Evolutionary conservation across 164 flowering plant species (phyloP).

Genomic region (Umbilicus rupestris): DNA sequence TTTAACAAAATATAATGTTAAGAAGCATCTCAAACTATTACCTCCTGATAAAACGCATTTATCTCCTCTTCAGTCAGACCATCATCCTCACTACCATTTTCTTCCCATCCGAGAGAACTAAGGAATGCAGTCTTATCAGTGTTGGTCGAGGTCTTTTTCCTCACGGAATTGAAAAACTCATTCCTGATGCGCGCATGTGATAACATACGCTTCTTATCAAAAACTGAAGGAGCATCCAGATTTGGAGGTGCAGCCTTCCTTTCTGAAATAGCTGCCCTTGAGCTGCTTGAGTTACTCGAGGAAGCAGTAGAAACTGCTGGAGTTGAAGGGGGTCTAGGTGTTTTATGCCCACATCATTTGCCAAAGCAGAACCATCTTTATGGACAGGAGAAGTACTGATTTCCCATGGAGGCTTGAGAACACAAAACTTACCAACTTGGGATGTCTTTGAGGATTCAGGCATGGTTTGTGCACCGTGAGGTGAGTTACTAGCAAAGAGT

Average conservation of each 20-base stretch:
- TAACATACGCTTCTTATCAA: constrained; percentile 46
- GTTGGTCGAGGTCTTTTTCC: constrained; percentile 46
- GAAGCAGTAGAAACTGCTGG: constrained; percentile 32
- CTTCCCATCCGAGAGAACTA: constrained; percentile 92
- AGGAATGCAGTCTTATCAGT: constrained; percentile 65
- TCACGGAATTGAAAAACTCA: constrained; percentile 74
- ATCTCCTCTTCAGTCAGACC: constrained; percentile 90
- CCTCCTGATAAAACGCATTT: constrained; percentile 54
- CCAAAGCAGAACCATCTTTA: constrained; percentile 46
- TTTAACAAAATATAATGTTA: not conserved
- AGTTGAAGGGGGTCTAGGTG: constrained; percentile 21
- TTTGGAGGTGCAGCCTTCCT: constrained; percentile 33
- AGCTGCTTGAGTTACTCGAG: constrained; percentile 28
- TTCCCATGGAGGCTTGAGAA: constrained; percentile 65
- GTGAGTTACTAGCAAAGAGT: constrained; percentile 31
- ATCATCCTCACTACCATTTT: constrained; percentile 58
- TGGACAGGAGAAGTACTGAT: constrained; percentile 37
- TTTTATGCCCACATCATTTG: constrained; percentile 22
- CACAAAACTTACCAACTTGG: constrained; percentile 57
- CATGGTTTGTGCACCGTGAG: constrained; percentile 35
- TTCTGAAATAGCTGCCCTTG: constrained; percentile 30
- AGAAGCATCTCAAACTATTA: constrained; percentile 15
- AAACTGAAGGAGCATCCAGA: constrained; percentile 19
- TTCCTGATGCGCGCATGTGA: constrained; percentile 63
- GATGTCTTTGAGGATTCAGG: constrained; percentile 44